Conservation (phyloP, 2,329 filamentous ascomycete species). For the Penicillium sp. region DNA sequence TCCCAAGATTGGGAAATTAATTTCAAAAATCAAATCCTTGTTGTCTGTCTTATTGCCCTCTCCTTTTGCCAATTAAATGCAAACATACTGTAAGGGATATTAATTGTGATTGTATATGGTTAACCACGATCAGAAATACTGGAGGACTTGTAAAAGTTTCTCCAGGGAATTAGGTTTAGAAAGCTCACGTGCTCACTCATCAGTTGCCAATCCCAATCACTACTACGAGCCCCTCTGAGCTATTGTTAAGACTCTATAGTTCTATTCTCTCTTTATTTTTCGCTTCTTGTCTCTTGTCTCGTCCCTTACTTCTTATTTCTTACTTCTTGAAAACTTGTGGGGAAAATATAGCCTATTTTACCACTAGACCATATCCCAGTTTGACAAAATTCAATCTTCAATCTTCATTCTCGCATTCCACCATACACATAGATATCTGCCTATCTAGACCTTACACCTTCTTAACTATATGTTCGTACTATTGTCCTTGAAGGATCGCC, state of each 20-base stretch:
- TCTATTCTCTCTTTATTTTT: no score
- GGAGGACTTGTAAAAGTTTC: background rate
- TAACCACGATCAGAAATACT: background rate
- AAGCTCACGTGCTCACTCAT: background rate
- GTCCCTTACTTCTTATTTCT: no score
- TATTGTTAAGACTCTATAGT: no score
- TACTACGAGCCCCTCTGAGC: no score
- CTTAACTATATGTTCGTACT: background rate
- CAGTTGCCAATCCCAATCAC: no score
- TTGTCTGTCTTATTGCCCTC: background rate
- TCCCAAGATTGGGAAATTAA: background rate
- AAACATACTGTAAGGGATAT: no score
- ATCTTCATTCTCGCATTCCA: no score
- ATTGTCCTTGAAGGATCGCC: background rate
- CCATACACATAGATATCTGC: background rate
- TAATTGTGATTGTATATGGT: background rate
- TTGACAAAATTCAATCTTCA: no score
- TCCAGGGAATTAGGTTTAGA: background rate
- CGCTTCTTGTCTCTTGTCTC: no score
- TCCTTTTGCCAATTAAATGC: background rate
- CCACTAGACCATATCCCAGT: no score
- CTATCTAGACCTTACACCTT: background rate
- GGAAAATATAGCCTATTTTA: no score
- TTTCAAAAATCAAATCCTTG: background rate
- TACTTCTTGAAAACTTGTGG: no score